Evolutionary conservation across 495 filamentous ascomycete genomes (phyloP).

Genomic region (Glonium stellatum): DNA sequence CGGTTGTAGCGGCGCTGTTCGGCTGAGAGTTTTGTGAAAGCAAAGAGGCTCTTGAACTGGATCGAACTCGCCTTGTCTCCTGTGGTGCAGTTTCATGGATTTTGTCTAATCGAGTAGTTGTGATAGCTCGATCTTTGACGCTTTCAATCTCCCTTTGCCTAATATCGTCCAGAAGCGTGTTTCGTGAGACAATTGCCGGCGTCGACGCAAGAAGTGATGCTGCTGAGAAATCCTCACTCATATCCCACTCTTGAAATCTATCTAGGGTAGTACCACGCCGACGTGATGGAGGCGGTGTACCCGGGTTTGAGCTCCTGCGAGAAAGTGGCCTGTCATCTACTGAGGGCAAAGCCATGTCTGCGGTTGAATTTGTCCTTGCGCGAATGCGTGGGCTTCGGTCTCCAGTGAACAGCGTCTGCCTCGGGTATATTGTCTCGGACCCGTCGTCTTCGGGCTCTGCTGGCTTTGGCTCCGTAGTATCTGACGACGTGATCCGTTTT

Average conservation of each 20-base stretch:
- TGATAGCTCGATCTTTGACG: conserved; percentile 50
- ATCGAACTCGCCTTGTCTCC: conserved; percentile 35
- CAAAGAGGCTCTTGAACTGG: conserved; percentile 25
- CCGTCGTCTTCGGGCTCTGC: conserved; percentile 27
- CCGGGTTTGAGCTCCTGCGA: conserved; percentile 27
- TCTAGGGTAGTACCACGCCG: conserved; percentile 40
- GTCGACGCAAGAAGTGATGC: conserved; percentile 54
- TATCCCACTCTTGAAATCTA: conserved; percentile 49
- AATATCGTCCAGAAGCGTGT: conserved; percentile 47
- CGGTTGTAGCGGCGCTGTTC: conserved; percentile 3
- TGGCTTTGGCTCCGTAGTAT: conserved; percentile 30
- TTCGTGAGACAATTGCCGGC: conserved; percentile 45
- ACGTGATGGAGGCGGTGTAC: conserved; percentile 36
- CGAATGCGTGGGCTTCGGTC: conserved; percentile 13
- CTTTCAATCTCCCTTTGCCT: conserved; percentile 53
- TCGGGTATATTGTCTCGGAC: conserved; percentile 8
- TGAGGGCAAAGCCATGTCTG: conserved; percentile 42
- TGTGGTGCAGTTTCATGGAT: conserved; percentile 48
- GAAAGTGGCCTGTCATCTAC: conserved; percentile 40
- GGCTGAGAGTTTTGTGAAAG: neutral
- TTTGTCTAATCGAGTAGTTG: conserved; percentile 51
- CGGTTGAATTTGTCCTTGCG: conserved; percentile 23
- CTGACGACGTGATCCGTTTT: conserved; percentile 27
- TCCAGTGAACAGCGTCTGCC: neutral
- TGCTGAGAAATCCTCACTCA: conserved; percentile 58